These are phyloP conservation scores for Leccinellum albellum DNA, from an alignment of 768 basidiomycete species.

Conservation along the genomic window DNA sequence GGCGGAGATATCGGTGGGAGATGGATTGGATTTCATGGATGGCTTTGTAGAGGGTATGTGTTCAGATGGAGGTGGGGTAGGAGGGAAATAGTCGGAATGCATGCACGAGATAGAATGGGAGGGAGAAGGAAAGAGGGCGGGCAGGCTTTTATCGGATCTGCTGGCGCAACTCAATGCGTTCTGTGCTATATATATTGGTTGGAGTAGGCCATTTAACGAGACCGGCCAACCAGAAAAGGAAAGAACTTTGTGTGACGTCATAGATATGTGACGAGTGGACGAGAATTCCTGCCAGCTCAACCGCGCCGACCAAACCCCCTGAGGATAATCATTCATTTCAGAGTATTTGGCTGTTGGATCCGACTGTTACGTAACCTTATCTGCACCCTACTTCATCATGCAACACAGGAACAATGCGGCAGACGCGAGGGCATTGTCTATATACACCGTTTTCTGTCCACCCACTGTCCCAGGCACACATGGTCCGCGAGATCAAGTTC, in stretches of 20 bases:
- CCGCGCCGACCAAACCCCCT: neutral
- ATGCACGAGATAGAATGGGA: neutral
- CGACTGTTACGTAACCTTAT: slow-evolving; percentile 6
- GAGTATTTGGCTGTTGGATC: neutral
- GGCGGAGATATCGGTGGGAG: neutral
- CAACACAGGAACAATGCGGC: slow-evolving; percentile 4
- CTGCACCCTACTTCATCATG: neutral
- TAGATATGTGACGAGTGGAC: neutral
- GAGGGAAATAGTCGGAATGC: slow-evolving; percentile 25
- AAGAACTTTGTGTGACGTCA: slow-evolving; percentile 30
- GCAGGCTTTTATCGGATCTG: slow-evolving; percentile 8
- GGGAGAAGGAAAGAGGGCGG: neutral
- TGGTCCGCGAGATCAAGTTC: slow-evolving; percentile 27
- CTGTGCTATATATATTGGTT: slow-evolving; percentile 22
- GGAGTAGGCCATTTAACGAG: slow-evolving; percentile 9
- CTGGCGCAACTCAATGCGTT: neutral
- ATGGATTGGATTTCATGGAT: slow-evolving; percentile 5
- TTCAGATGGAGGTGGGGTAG: slow-evolving; percentile 28
- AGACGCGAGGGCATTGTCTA: slow-evolving; percentile 1
- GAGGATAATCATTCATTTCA: neutral
- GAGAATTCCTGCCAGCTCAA: neutral
- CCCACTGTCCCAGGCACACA: neutral
- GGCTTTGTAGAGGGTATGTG: neutral
- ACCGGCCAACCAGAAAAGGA: slow-evolving; percentile 25
- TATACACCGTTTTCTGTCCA: neutral